phyloP scores from a whole-genome alignment of 371 early-diverging fungal genomes.

The Mortierella sp. region DNA sequence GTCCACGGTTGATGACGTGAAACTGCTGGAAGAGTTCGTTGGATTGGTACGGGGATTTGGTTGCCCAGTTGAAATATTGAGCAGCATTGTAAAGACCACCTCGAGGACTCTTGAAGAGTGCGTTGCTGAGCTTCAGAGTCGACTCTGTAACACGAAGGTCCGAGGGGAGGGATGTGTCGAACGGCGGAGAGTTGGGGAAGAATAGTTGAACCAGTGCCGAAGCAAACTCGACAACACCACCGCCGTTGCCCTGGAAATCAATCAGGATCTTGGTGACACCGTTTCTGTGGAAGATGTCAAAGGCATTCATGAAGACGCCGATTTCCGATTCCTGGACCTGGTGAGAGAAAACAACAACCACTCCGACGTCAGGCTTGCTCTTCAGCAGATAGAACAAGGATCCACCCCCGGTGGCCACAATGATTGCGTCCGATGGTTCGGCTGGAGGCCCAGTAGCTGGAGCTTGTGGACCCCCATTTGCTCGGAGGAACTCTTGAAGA shows the following conservation, averaged over 20 bases:
- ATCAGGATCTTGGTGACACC: conserved; percentile 32
- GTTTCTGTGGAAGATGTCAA: conserved; percentile 1
- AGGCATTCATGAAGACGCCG: not conserved
- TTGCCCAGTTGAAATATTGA: not conserved
- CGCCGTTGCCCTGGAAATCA: conserved; percentile 37
- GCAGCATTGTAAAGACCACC: conserved; percentile 14
- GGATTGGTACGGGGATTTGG: conserved; percentile 4
- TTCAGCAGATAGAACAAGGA: conserved; percentile 31
- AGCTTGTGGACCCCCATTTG: too few species aligned
- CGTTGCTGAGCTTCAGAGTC: conserved; percentile 2
- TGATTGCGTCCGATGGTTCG: too few species aligned
- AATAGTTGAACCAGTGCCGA: conserved; percentile 15
- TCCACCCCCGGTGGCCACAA: conserved; percentile 16
- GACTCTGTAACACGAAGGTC: conserved; percentile 18
- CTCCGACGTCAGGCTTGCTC: conserved; percentile 28
- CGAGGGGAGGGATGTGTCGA: conserved; percentile 4
- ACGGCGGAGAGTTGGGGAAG: conserved; percentile 17
- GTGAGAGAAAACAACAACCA: conserved; percentile 28
- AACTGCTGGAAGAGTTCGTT: conserved; percentile 9
- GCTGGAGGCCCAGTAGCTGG: too few species aligned
- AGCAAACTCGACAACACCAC: conserved; percentile 22
- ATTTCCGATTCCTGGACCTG: not conserved
- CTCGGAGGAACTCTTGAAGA: too few species aligned
- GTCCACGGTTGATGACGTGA: conserved; percentile 2
- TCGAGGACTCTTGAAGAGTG: not conserved